Conservation (phyloP, 192 early-diverging fungal species). For the Blastocladiella britannica region DNA sequence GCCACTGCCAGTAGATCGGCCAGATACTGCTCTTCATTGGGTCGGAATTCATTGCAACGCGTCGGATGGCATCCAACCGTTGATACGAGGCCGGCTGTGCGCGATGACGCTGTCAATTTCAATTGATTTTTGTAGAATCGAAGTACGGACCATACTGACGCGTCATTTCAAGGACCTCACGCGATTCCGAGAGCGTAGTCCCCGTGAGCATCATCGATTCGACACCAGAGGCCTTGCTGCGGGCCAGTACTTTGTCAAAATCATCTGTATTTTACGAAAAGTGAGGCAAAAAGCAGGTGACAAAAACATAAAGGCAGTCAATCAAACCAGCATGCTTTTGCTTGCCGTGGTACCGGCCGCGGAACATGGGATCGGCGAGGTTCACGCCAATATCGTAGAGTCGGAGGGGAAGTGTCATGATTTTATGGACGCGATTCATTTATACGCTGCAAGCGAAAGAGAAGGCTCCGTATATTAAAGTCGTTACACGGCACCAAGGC, state of each 20-base stretch:
- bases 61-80: slow-evolving; percentile 79
- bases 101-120: neutral
- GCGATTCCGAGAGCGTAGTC: slow-evolving; percentile 34
- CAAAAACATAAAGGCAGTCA: neutral
- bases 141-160: slow-evolving; percentile 17
- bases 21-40: slow-evolving; percentile 37
- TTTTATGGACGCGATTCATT: too few species aligned
- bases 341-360: slow-evolving; percentile 59
- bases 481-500: neutral
- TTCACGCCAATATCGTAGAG: slow-evolving; percentile 79
- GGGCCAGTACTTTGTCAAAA: slow-evolving; percentile 33
- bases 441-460: too few species aligned
- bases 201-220: slow-evolving; percentile 68
- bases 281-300: neutral
- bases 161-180: slow-evolving; percentile 35
- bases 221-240: slow-evolving; percentile 44
- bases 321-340: slow-evolving; percentile 32
- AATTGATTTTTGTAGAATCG: slow-evolving; percentile 1
- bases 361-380: slow-evolving; percentile 70
- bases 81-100: slow-evolving; percentile 28
- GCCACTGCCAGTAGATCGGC: slow-evolving; percentile 20
- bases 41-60: slow-evolving; percentile 47
- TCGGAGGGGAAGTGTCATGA: too few species aligned
- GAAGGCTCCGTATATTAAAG: too few species aligned
- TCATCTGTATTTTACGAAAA: slow-evolving; percentile 25